Base-by-base conservation (phyloP, 1,139 yeast genomes). In the Lizanozyma gosingica region DNA sequence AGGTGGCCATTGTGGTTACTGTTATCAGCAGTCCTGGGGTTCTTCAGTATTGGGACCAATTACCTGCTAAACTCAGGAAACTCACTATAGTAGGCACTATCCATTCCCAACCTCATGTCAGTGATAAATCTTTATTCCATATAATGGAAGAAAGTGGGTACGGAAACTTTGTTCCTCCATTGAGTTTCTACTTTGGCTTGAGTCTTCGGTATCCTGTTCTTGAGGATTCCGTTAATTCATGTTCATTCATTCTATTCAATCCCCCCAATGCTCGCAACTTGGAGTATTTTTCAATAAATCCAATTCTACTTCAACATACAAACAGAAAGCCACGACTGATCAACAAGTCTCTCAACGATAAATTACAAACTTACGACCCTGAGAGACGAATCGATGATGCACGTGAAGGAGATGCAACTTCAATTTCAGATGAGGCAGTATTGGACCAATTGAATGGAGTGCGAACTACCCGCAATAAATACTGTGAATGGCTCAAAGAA, bases 231-330 rank as follows among this genome's bases (percentile, higher is more conserved):
- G 9, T 6, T 22, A 35, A 39, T 29, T 33, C 35, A 16, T 54
- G 61, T 37, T 67, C 67, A 22, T 54, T 86, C 1, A 65, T 90
- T 2, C 51, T 74, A 15, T 90, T 80, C 56, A 76, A 76, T 32
- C 85, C 94, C 1, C 97, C 97, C 0, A 73, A 76, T 39, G 78
- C 84, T 18, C 68, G 69, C 36, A 73, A 77, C 45, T 73, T 92
- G 70, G 96, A 90, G 52, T 87, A 84, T 56, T 83, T 80, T 49
- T 81, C 97, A 0, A 60, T 84, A 3, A 65, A 71, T 17, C 95
- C 97, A 0, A 83, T 83, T 35, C 67, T 76, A 32, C 70, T 83
- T 39, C 88, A 83, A 46, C 71, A 83, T 2, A 68, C 73, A 2
- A 69, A 22, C 32, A 14, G 16, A 33, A 18, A 33, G 15, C 63